A percentile compares a stretch with the other conserved stretches of the same genome.
These are phyloP conservation scores for Fusarium musae DNA, from an alignment of 2,329 filamentous ascomycete species.

Conservation along the genomic window DNA sequence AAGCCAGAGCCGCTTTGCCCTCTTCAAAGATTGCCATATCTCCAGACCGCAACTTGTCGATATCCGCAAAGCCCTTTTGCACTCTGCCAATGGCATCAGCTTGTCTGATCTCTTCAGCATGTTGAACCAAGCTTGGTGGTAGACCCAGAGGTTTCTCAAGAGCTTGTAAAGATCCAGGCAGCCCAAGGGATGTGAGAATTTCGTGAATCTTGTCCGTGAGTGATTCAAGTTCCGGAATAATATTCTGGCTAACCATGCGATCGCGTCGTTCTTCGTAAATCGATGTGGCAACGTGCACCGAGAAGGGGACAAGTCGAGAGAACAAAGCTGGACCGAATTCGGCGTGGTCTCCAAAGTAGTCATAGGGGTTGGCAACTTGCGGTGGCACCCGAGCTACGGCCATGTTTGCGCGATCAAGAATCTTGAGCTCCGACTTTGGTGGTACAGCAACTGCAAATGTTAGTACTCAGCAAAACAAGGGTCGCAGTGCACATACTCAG, in stretches of 20 bases:
- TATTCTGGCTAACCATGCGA: constrained; percentile 86
- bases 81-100: constrained; percentile 85
- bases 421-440: constrained; percentile 86
- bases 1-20: constrained; percentile 78
- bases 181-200: constrained; percentile 81
- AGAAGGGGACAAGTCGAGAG: constrained; percentile 91
- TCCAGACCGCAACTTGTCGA: constrained; percentile 85
- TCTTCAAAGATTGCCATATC: constrained; percentile 85
- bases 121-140: constrained; percentile 84
- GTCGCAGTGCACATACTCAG: constrained; percentile 64
- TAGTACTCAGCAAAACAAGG: constrained; percentile 37
- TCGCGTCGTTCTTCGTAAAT: constrained; percentile 95
- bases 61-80: constrained; percentile 84
- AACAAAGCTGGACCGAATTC: constrained; percentile 89
- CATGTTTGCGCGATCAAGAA: constrained; percentile 90
- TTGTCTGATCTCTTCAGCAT: constrained; percentile 93
- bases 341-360: constrained; percentile 80
- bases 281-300: constrained; percentile 92
- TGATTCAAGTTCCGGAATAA: constrained; percentile 84
- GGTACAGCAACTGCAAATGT: constrained; percentile 75
- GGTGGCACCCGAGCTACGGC: constrained; percentile 81
- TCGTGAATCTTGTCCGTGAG: constrained; percentile 85
- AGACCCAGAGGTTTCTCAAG: constrained; percentile 93
- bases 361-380: constrained; percentile 82
- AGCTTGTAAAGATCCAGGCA: constrained; percentile 92